Percentiles rank a stretch among this genome's conserved stretches.
Evolutionary conservation across 164 flowering plant species (phyloP).

Genomic region (Magnolia kwangsiensis): DNA sequence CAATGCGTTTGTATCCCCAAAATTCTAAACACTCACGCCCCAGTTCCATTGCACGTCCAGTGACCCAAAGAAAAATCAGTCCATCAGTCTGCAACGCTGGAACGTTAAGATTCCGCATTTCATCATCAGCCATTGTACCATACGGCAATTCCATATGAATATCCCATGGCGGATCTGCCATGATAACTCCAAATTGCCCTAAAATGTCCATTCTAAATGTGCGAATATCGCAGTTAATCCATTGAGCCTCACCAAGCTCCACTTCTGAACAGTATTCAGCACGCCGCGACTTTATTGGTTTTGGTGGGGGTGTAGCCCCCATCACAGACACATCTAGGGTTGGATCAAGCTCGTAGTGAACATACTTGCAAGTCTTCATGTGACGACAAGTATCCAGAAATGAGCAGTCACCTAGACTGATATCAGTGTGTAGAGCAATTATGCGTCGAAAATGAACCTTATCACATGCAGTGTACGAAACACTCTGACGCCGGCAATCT

Average conservation of each 20-base stretch:
- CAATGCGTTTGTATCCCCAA: conserved; percentile 98
- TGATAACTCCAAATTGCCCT: conserved; percentile 95
- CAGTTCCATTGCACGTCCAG: conserved; percentile 99
- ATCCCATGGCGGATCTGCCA: conserved; percentile 99
- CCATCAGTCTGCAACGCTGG: conserved; percentile 98
- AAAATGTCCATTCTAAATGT: conserved; percentile 87
- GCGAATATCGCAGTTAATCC: conserved; percentile 97
- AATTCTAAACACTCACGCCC: conserved; percentile 97
- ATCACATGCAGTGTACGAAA: conserved; percentile 80
- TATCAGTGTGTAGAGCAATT: conserved; percentile 89
- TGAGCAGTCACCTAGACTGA: conserved; percentile 93
- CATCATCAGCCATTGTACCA: conserved; percentile 99
- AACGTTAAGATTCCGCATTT: conserved; percentile 94
- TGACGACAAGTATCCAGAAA: conserved; percentile 98
- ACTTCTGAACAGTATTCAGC: conserved; percentile 96
- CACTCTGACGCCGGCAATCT: conserved; percentile 82
- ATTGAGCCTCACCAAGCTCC: conserved; percentile 95
- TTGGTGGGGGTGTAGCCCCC: conserved; percentile 52
- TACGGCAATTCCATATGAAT: conserved; percentile 99
- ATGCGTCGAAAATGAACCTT: conserved; percentile 98
- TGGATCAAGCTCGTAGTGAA: conserved; percentile 94
- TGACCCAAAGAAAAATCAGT: conserved; percentile 96
- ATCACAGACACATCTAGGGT: conserved; percentile 71
- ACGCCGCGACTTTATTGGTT: conserved; percentile 70
- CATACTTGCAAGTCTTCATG: conserved; percentile 99